Evolutionary conservation across 108 stramenopile genomes (phyloP).

Genomic region (Parietichytrium sp.): DNA sequence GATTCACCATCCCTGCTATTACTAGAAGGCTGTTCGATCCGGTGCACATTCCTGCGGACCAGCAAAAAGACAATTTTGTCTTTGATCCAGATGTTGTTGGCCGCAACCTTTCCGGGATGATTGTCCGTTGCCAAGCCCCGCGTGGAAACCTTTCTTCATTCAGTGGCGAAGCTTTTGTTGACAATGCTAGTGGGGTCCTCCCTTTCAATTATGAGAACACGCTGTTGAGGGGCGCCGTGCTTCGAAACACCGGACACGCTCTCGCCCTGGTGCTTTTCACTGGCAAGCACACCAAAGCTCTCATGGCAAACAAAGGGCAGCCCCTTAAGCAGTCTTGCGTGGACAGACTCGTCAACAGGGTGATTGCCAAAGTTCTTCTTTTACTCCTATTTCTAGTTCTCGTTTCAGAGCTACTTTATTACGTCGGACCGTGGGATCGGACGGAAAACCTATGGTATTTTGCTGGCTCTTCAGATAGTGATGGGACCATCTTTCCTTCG

Average conservation of each 20-base stretch:
- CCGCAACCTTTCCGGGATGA: no score
- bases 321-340: conserved; percentile 86
- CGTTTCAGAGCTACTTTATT: conserved; percentile 23
- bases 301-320: conserved; percentile 81
- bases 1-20: background rate
- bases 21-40: no score
- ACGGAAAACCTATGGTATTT: conserved; percentile 51
- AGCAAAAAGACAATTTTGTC: no score
- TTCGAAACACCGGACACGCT: conserved; percentile 93
- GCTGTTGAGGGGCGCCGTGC: conserved; percentile 81
- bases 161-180: no score
- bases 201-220: conserved; percentile 60
- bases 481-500: background rate
- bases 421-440: background rate
- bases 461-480: background rate
- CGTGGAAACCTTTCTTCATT: no score
- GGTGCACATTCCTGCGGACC: no score
- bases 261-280: conserved; percentile 90
- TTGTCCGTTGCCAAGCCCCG: no score
- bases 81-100: no score
- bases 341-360: conserved; percentile 63
- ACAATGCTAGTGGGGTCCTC: background rate
- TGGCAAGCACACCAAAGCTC: conserved; percentile 87
- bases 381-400: conserved; percentile 41
- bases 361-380: conserved; percentile 50